Evolutionary conservation across 1,284 basidiomycete genomes (phyloP), one percentile per base, ranked within the genome.

Genomic region (Tilletia horrida): DNA sequence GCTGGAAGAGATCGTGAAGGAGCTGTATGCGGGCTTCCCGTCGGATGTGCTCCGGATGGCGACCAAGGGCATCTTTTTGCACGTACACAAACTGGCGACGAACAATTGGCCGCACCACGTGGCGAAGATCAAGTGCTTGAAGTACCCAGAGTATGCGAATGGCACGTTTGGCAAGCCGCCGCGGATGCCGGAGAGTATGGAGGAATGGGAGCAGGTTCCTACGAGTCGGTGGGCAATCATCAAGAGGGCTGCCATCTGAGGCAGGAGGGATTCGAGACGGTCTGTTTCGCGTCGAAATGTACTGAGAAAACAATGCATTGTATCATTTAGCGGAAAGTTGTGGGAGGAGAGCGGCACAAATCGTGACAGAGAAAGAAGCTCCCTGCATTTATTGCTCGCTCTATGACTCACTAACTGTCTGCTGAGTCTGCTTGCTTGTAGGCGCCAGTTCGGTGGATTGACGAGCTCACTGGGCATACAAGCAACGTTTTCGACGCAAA

Each of bases 31-130:
- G 21, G 83, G 85, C 14, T 91, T 91, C 74, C 70, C 76, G 13
- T 85, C 87, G 75, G 85, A 86, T 3, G 79, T 94, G 47, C 90
- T 89, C 87, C 85, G 87, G 1, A 87, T 90, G 14, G 92, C 92
- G 7, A 86, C 89, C 3, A 84, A 86, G 65, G 87, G 88, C 18
- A 84, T 92, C 2, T 84, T 87, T 64, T 82, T 92, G 68, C 92
- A 94, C 81, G 82, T 95, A 73, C 83, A 83, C 67, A 93, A 93
- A 80, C 83, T 94, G 64, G 85, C 47, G 61, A 18, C 31, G 55
- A 59, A 40, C 55, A 29, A 59, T 21, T 31, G 27, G 55, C 31
- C 55, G 27, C 23, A 40, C 27, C 27, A 29, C 29, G 55, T 40
- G 55, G 55, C 27, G 55, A 31, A 29, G 29, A 29, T 59, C 1